phyloP scores from a whole-genome alignment of 352 stramenopile genomes.

The Aphanomyces stellatus region DNA sequence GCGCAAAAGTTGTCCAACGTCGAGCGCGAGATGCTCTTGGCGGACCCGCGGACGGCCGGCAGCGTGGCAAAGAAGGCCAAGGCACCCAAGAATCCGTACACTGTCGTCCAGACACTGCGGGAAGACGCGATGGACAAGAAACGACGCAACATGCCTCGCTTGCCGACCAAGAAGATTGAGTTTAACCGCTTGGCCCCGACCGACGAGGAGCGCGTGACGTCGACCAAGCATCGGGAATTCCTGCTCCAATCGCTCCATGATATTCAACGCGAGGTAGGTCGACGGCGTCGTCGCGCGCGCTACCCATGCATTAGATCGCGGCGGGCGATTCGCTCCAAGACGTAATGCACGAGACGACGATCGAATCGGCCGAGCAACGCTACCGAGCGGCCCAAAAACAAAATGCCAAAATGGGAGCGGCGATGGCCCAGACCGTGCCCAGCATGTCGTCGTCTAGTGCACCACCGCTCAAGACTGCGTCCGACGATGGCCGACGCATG shows the following conservation, averaged over 20 bases:
- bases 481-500: too few species aligned
- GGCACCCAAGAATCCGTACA: slow-evolving; percentile 43
- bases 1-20: slow-evolving; percentile 30
- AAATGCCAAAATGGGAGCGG: too few species aligned
- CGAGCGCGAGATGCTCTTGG: not conserved
- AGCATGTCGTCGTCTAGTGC: too few species aligned
- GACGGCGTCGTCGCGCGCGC: too few species aligned
- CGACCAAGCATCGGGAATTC: slow-evolving; percentile 16
- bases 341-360: too few species aligned
- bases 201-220: slow-evolving; percentile 17
- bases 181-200: slow-evolving; percentile 8
- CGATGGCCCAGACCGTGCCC: too few species aligned
- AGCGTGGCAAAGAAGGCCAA: slow-evolving; percentile 23
- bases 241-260: slow-evolving; percentile 13
- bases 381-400: too few species aligned
- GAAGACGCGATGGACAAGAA: slow-evolving; percentile 12
- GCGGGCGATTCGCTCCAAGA: too few species aligned
- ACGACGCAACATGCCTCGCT: not conserved
- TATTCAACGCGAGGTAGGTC: slow-evolving; percentile 10
- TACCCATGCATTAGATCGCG: too few species aligned
- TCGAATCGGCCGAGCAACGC: too few species aligned
- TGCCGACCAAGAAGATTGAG: not conserved
- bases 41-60: slow-evolving; percentile 39
- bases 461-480: too few species aligned
- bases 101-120: slow-evolving; percentile 36